Base-by-base conservation (phyloP, 345 rosid genomes). In the Eucalyptus rudis region DNA sequence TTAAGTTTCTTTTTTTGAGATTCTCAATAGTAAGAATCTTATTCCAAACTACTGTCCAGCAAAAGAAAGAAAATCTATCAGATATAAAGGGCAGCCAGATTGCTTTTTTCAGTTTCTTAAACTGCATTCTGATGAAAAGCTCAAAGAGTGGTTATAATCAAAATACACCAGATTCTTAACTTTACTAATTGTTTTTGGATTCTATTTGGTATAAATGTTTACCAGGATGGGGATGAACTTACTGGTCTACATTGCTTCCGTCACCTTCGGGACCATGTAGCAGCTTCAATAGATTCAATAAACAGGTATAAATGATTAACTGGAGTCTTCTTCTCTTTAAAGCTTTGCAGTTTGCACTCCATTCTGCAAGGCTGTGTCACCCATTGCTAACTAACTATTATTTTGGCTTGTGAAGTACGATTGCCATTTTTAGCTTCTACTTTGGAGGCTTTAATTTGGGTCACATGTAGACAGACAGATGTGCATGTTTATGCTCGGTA, bases 191-290 rank as follows among this genome's bases (percentile, higher is more conserved):
- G 25, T 47, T 71, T 56, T 85, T 15, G n/a, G 59, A 80, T n/a
- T 49, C n/a, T 49, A 29, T 66, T 40, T 80, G 86, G 59, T 43
- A 62, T 51, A 86, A 86, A 64, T 64, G 56, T 80, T 31, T 86
- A n/a, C 80, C 91, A 98, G 99, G 96, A 95, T 86, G 99, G 98
- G 79, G 99, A 97, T 93, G 99, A 96, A 91, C 96, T 98, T 87
- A 92, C 96, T 88, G 99, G 99, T 92, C 91, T 97, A 64, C 98
- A 98, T 91, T 97, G 99, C 96, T 98, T 98, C 92, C 99, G 98
- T 68, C 99, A 97, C 90, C 97, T 98, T 91, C 96, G 98, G 81
- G 99, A 98, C 92, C 98, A 95, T 90, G 99, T 98, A 45, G 93
- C 95, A 47, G 91, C 92, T 90, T 95, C 99, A 79, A 91, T 96